Evolutionary conservation across 345 rosid genomes (phyloP), one percentile per base, ranked within the genome.

Genomic region (Rhodamnia argentea): DNA sequence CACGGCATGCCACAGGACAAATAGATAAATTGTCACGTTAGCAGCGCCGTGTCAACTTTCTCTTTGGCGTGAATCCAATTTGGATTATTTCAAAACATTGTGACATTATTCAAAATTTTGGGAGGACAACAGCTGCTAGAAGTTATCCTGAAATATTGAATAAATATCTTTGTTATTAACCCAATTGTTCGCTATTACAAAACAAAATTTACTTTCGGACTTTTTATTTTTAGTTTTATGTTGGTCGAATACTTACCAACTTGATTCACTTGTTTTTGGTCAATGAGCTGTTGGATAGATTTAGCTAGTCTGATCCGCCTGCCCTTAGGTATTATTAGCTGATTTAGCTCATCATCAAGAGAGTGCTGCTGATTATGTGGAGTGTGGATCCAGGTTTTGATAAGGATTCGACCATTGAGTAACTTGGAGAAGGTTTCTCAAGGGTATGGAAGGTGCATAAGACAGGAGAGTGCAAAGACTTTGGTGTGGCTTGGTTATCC

Each of bases 401-500:
- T 96, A 88, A 92, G 99, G 89, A 85, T 95, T 84, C 93, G 98
- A 82, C 99, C 98, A 76, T 86, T 94, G 85, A 95, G 89, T 54
- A 86, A 90, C 82, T 87, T 88, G 90, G 99, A 96, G 89, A 93
- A 64, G 89, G 94, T 88, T 83, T 93, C 91, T 13, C 98, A 92
- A 91, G 98, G 98, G 85, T 51, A 92, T 62, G 91, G 90, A 52
- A 90, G 86, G 86, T 96, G 99, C 91, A 88, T 96, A 88, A 95
- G 88, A 88, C 99, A 95, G 89, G 98, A 96, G 89, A 94, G 92
- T 87, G 90, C 94, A 40, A 96, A 95, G 62, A 90, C 96, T 84
- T 88, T 96, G 87, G 60, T 87, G 82, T 96, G 98, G 98, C 92
- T 93, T 82, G 98, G 99, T 86, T 94, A 95, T 90, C 96, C 98